A percentile compares a stretch with the other conserved stretches of the same genome.
Evolutionary conservation across 805 yeast genomes (phyloP).

Genomic region (Lachancea quebecensis): DNA sequence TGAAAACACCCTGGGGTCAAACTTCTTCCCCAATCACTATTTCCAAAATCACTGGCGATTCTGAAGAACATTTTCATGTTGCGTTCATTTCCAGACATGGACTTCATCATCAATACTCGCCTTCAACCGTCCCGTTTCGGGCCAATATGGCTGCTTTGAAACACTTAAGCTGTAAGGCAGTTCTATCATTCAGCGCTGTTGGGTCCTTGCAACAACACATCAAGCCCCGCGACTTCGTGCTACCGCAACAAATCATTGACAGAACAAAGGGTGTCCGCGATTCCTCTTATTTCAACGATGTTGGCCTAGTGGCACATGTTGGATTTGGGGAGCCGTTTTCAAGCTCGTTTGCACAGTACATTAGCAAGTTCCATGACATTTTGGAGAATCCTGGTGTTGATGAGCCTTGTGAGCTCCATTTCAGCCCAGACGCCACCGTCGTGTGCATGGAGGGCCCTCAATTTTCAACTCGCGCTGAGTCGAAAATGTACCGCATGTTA

Average conservation of each 20-base stretch:
- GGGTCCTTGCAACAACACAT: slow-evolving; percentile 89
- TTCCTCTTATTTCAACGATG: slow-evolving; percentile 75
- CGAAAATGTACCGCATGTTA: slow-evolving; percentile 74
- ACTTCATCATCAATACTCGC: slow-evolving; percentile 76
- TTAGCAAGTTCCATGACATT: slow-evolving; percentile 52
- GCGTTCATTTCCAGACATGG: slow-evolving; percentile 98
- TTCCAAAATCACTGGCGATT: slow-evolving; percentile 63
- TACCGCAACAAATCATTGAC: slow-evolving; percentile 94
- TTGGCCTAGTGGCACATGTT: slow-evolving; percentile 94
- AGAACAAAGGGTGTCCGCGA: slow-evolving; percentile 93
- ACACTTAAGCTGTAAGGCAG: slow-evolving; percentile 75
- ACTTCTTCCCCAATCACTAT: slow-evolving; percentile 93
- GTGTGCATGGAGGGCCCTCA: slow-evolving; percentile 99
- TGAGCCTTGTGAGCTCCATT: slow-evolving; percentile 62
- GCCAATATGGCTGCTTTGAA: slow-evolving; percentile 97
- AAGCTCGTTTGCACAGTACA: slow-evolving; percentile 55
- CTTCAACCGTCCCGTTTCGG: slow-evolving; percentile 83
- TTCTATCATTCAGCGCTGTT: slow-evolving; percentile 91
- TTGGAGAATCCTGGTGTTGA: slow-evolving; percentile 46
- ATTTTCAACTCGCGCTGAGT: slow-evolving; percentile 94
- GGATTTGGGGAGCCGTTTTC: slow-evolving; percentile 98
- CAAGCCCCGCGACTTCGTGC: slow-evolving; percentile 91
- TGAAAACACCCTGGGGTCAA: slow-evolving; percentile 95
- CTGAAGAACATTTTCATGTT: slow-evolving; percentile 48
- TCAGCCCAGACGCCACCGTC: slow-evolving; percentile 67